A percentile compares a stretch with the other conserved stretches of the same genome.
These are phyloP conservation scores for Saprolegnia diclina DNA, from an alignment of 352 stramenopile genomes.

Conservation along the genomic window DNA sequence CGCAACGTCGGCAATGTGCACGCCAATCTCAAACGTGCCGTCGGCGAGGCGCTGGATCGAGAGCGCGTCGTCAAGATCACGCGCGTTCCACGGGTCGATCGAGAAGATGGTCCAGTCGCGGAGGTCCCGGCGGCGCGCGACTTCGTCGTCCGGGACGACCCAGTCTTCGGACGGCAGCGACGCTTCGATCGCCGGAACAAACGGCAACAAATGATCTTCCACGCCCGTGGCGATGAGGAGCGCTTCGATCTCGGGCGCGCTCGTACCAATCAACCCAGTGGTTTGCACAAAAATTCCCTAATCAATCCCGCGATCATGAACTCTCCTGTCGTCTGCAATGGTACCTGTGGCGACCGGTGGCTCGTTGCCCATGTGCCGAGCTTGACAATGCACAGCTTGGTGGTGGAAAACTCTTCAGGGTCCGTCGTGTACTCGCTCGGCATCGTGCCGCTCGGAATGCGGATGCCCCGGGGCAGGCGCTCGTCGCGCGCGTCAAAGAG, in stretches of 20 bases:
- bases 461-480: conserved; percentile 57
- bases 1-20: conserved; percentile 98
- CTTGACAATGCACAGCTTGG: conserved; percentile 73
- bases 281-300: conserved; percentile 64
- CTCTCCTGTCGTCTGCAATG: conserved; percentile 1
- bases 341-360: conserved; percentile 50
- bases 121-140: conserved; percentile 86
- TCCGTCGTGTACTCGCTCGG: conserved; percentile 58
- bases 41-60: conserved; percentile 79
- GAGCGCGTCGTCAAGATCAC: conserved; percentile 96
- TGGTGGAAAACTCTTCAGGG: conserved; percentile 51
- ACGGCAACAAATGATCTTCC: conserved; percentile 63
- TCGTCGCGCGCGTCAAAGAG: conserved; percentile 70
- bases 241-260: conserved; percentile 87
- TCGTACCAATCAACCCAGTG: conserved; percentile 65
- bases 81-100: conserved; percentile 95
- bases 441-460: conserved; percentile 61
- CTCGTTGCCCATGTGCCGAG: conserved; percentile 42
- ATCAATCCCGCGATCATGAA: too few relatives aligned
- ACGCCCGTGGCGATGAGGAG: conserved; percentile 87
- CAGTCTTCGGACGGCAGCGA: conserved; percentile 69
- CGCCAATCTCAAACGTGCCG: conserved; percentile 84
- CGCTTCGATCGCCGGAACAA: conserved; percentile 60
- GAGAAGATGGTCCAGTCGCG: conserved; percentile 92
- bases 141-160: conserved; percentile 71